Conservation (phyloP, 352 stramenopile genomes). For the Globisporangium acanthophoron region DNA sequence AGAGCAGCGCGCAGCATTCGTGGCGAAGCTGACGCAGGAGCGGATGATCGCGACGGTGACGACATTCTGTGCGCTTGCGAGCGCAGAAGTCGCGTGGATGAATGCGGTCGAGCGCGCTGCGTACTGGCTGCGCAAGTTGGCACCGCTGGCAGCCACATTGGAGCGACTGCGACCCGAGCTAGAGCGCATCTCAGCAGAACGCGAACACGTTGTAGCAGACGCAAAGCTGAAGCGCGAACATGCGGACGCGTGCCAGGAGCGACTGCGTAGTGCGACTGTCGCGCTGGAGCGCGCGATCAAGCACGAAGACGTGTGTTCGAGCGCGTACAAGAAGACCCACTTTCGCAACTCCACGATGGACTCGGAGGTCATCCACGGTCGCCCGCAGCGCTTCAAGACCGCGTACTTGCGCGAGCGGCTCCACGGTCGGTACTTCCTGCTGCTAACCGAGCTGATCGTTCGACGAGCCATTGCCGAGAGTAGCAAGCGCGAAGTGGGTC, state of each 20-base stretch:
- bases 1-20: slow-evolving; percentile 37
- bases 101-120: slow-evolving; percentile 29
- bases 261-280: slow-evolving; percentile 25
- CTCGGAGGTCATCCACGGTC: slow-evolving; percentile 58
- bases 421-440: slow-evolving; percentile 43
- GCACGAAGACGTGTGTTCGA: slow-evolving; percentile 26
- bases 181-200: slow-evolving; percentile 34
- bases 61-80: slow-evolving; percentile 30
- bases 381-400: slow-evolving; percentile 59
- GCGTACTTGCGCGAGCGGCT: slow-evolving; percentile 52
- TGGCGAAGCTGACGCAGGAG: slow-evolving; percentile 55
- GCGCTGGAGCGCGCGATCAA: slow-evolving; percentile 29
- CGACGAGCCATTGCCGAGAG: slow-evolving; percentile 35
- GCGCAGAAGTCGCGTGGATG: slow-evolving; percentile 45
- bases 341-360: slow-evolving; percentile 56
- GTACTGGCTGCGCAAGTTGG: slow-evolving; percentile 27
- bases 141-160: slow-evolving; percentile 26
- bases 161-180: slow-evolving; percentile 34
- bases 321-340: slow-evolving; percentile 40
- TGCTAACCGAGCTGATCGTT: slow-evolving; percentile 56
- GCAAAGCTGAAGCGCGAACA: slow-evolving; percentile 38
- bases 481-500: slow-evolving; percentile 35
- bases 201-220: slow-evolving; percentile 50
- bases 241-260: slow-evolving; percentile 36
- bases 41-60: slow-evolving; percentile 61